Conservation (phyloP, 805 yeast genomes). For the Priceomyces castillae region DNA sequence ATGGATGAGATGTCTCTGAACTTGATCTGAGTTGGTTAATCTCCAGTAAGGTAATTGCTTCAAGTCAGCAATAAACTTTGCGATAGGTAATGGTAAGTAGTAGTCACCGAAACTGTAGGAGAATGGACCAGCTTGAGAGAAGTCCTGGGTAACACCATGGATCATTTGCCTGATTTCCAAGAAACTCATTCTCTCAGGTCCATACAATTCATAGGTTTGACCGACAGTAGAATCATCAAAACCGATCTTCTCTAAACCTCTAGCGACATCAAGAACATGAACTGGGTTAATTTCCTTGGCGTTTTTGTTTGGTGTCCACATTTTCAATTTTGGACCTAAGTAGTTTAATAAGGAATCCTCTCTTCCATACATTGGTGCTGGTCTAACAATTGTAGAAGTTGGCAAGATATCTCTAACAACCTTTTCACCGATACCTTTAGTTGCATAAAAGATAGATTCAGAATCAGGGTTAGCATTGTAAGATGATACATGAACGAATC, state of each 20-base stretch:
- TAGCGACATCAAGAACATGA: slow-evolving; percentile 76
- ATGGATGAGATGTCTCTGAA: slow-evolving; percentile 68
- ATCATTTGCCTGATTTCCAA: slow-evolving; percentile 68
- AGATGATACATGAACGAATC: slow-evolving; percentile 76
- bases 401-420: slow-evolving; percentile 66
- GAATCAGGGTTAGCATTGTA: slow-evolving; percentile 72
- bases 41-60: slow-evolving; percentile 45
- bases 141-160: slow-evolving; percentile 56
- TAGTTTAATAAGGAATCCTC: slow-evolving; percentile 68
- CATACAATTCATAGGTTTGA: slow-evolving; percentile 69
- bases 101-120: slow-evolving; percentile 43
- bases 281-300: slow-evolving; percentile 65
- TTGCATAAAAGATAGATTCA: slow-evolving; percentile 66
- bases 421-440: slow-evolving; percentile 78
- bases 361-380: slow-evolving; percentile 75
- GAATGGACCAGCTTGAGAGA: slow-evolving; percentile 44
- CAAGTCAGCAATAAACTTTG: slow-evolving; percentile 44
- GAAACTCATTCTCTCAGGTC: slow-evolving; percentile 62
- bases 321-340: slow-evolving; percentile 52
- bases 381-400: slow-evolving; percentile 80
- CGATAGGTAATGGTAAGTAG: slow-evolving; percentile 42
- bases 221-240: slow-evolving; percentile 80
- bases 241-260: slow-evolving; percentile 74
- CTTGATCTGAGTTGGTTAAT: slow-evolving; percentile 65
- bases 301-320: slow-evolving; percentile 65